Conservation (phyloP, 306 rosid species). For the Citrullus mucosospermus region DNA sequence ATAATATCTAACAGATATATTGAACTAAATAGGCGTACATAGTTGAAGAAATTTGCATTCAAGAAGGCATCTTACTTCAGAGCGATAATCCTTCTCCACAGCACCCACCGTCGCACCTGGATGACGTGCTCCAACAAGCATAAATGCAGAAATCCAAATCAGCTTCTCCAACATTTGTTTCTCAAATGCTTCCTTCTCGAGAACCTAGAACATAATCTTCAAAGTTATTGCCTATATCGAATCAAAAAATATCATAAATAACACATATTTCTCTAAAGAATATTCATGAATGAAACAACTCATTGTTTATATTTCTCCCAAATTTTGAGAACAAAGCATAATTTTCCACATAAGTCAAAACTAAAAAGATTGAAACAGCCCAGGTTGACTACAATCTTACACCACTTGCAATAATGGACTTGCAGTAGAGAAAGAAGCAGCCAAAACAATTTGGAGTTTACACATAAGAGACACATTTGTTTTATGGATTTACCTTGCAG, state of each 20-base stretch:
- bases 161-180: constrained; percentile 95
- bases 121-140: constrained; percentile 94
- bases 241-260: background rate
- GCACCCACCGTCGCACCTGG: constrained; percentile 71
- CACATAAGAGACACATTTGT: background rate
- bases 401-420: background rate
- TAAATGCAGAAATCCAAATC: constrained; percentile 87
- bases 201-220: constrained; percentile 33
- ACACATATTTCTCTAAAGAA: background rate
- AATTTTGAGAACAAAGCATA: background rate
- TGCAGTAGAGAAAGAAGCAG: background rate
- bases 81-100: constrained; percentile 64
- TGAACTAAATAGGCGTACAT: background rate
- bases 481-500: constrained; percentile 45
- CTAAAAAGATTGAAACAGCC: background rate
- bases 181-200: constrained; percentile 66
- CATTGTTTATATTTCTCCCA: background rate
- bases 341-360: background rate
- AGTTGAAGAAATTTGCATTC: background rate
- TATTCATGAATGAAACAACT: background rate
- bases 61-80: constrained; percentile 42
- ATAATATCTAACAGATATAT: background rate
- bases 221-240: background rate
- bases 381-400: background rate
- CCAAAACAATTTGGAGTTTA: background rate